These are phyloP conservation scores for Lanmaoa rubissima DNA, from an alignment of 768 basidiomycete genomes.

Conservation along the genomic window DNA sequence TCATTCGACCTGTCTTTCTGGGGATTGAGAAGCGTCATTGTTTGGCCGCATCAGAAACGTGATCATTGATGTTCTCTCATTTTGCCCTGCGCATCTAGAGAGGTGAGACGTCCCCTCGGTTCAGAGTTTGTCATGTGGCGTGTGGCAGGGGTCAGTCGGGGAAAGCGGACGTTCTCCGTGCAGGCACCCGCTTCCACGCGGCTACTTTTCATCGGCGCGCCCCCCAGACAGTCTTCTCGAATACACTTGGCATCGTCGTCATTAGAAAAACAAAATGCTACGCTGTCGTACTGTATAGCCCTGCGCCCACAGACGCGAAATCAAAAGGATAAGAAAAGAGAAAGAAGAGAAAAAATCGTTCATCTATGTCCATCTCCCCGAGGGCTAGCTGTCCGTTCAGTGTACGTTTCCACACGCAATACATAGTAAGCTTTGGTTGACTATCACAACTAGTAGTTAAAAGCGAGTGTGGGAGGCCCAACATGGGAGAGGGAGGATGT, in stretches of 20 bases:
- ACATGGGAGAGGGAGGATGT: not conserved
- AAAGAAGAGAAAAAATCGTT: constrained; percentile 10
- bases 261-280: constrained; percentile 26
- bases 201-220: not conserved
- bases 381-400: constrained; percentile 22
- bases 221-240: constrained; percentile 24
- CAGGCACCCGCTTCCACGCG: constrained; percentile 16
- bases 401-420: constrained; percentile 28
- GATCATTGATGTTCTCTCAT: not conserved
- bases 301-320: constrained; percentile 16
- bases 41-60: constrained; percentile 1
- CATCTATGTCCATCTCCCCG: constrained; percentile 26
- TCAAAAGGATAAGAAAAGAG: constrained; percentile 14
- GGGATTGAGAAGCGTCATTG: not conserved
- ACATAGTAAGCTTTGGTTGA: constrained; percentile 19
- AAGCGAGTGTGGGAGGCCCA: constrained; percentile 23
- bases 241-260: constrained; percentile 20
- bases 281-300: constrained; percentile 31
- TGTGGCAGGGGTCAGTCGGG: not conserved
- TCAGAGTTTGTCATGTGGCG: constrained; percentile 1
- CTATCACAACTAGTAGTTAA: constrained; percentile 7
- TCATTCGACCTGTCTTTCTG: not conserved
- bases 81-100: constrained; percentile 16
- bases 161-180: not conserved
- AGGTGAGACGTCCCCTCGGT: constrained; percentile 11